Evolutionary conservation across 805 yeast species (phyloP).

Genomic region (Yamadazyma endophytica): DNA sequence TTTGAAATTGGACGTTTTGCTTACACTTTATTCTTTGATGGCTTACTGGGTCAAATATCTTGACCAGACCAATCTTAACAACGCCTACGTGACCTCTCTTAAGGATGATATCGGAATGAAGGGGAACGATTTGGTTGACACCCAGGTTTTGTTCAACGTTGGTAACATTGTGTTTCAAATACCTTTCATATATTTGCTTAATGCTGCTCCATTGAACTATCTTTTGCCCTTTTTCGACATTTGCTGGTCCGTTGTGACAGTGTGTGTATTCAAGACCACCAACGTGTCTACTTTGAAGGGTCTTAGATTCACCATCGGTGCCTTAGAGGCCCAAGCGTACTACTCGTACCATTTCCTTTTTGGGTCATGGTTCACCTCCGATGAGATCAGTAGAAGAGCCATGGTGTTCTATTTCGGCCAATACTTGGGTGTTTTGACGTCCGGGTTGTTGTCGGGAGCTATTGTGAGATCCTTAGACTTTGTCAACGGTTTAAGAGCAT

Average conservation of each 20-base stretch:
- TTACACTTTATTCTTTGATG: conserved; percentile 30
- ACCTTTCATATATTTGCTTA: conserved; percentile 57
- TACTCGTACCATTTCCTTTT: conserved; percentile 37
- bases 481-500: conserved; percentile 50
- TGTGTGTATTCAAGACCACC: conserved; percentile 48
- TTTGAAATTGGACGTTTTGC: conserved; percentile 26
- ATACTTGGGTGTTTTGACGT: conserved; percentile 55
- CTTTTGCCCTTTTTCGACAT: conserved; percentile 54
- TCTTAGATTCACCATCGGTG: conserved; percentile 62
- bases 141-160: conserved; percentile 54
- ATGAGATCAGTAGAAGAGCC: conserved; percentile 60
- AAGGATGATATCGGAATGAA: conserved; percentile 50
- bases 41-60: conserved; percentile 66
- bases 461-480: conserved; percentile 47
- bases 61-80: conserved; percentile 56
- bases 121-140: conserved; percentile 60
- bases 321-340: conserved; percentile 61
- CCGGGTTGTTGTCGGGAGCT: conserved; percentile 61
- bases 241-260: conserved; percentile 65
- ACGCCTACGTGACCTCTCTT: conserved; percentile 67
- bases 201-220: conserved; percentile 52
- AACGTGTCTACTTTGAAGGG: conserved; percentile 52
- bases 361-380: conserved; percentile 43
- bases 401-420: conserved; percentile 61
- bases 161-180: conserved; percentile 60